These are phyloP conservation scores for Morella rubra DNA, from an alignment of 306 rosid genomes.

Conservation along the genomic window DNA sequence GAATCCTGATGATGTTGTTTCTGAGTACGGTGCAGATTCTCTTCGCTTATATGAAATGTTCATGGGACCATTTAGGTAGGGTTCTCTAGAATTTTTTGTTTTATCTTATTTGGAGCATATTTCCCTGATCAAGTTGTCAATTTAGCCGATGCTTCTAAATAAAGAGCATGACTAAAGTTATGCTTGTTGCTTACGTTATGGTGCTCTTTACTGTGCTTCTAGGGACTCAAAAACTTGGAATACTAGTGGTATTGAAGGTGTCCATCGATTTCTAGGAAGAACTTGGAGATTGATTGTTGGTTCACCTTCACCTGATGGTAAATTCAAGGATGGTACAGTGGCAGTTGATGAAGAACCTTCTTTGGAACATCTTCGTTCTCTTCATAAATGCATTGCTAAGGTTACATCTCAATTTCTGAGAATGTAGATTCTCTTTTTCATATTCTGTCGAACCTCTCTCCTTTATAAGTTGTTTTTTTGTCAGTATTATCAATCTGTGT, in stretches of 20 bases:
- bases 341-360: conserved; percentile 79
- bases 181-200: conserved; percentile 6
- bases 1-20: conserved; percentile 88
- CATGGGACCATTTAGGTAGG: conserved; percentile 94
- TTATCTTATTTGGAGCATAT: conserved; percentile 15
- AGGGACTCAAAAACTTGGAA: conserved; percentile 94
- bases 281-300: conserved; percentile 91
- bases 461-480: conserved; percentile 20
- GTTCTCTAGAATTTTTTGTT: conserved; percentile 22
- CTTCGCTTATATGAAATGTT: conserved; percentile 98
- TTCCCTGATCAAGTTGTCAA: neutral
- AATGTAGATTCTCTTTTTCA: neutral
- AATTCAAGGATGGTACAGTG: conserved; percentile 70
- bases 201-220: conserved; percentile 23
- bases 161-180: neutral
- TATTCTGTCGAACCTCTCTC: neutral
- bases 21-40: conserved; percentile 96
- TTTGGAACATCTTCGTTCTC: conserved; percentile 73
- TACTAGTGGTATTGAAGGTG: conserved; percentile 96
- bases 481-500: neutral
- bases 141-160: conserved; percentile 7
- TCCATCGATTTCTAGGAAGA: conserved; percentile 90
- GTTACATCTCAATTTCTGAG: conserved; percentile 45
- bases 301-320: conserved; percentile 76
- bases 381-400: conserved; percentile 95